Evolutionary conservation across 2,329 filamentous ascomycete genomes (phyloP), one percentile per base, ranked within the genome.

Genomic region (Coniochaeta sp.): DNA sequence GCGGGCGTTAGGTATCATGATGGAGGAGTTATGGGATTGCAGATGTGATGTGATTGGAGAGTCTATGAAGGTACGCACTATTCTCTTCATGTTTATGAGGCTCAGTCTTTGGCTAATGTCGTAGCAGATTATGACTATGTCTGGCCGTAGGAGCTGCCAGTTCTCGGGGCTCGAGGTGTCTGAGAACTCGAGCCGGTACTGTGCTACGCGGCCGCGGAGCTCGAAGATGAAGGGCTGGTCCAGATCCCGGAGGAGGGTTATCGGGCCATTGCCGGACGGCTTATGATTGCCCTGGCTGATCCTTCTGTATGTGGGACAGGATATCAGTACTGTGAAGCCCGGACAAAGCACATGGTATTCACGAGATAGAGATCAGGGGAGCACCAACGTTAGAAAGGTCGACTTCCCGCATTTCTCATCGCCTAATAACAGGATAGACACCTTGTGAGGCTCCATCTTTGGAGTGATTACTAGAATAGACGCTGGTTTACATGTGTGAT

Each of bases 171-270:
- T 78, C 9, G 80, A 78, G 1, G 84, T 86, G 67, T 87, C 85
- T 64, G 79, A 81, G 65, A 87, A 85, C 67, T 85, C 81, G 63
- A 87, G 76, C 28, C 81, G 77, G 66, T 81, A 84, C 9, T 73
- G 70, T 14, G 74, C 68, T 54, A 74, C 79, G 64, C 75, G 73
- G 44, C 77, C 76, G 58, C 73, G 74, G 60, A 85, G 73, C 60
- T 85, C 79, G 65, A 87, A 85, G 42, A 82, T 71, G 66, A 82
- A 87, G 0, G 85, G 85, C 71, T 87, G 85, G 66, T 87, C 79
- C 60, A 78, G 75, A 69, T 87, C 83, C 61, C 77, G 77, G 60
- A 87, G 77, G 17, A 83, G 70, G n/a, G 74, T 73, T 32, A 84
- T 75, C 7, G 75, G 73, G 36, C 70, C 75, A 52, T 68, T 71